Evolutionary conservation across 1,284 basidiomycete genomes (phyloP), one percentile per base, ranked within the genome.

Genomic region (Chondrostereum purpureum): DNA sequence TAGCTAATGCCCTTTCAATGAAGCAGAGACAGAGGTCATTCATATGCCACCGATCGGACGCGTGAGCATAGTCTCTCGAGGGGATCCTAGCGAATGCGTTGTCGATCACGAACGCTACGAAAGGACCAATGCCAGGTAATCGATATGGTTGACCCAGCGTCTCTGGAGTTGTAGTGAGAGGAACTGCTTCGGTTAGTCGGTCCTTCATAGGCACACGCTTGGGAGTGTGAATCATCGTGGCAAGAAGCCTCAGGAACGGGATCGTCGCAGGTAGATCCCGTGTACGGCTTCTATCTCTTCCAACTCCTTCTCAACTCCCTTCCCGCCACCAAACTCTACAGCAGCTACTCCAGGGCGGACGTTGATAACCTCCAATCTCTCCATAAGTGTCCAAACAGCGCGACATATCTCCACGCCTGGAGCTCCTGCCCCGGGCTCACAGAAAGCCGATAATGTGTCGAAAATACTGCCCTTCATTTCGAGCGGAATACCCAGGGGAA

Each of bases 401-500:
- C 78, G 80, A 57, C 89, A 88, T 23, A 93, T 80, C 52, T 92
- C 88, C 12, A 86, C 77, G 17, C 88, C 89, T 3, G 79, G 69
- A 4, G 67, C 58, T 3, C 88, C 87, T 0, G 80, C 85, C 12
- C 82, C 86, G 14, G 87, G 81, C 42, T 78, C 72, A 55, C 87
- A 89, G 66, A 98, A 97, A 0, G 92, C 85, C 0, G 89, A 77
- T 4, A 96, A 70, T 0, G 91, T 83, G 27, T 91, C 80, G 48
- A 97, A 84, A 1, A 96, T 68, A 1, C 85, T 80, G 0, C 92
- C 92, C 58, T 97, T 97, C 45, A 98, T 75, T 57, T 97, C 92
- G n/a, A 95, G 68, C 0, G 91, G 88, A 14, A 93, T 77, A 8
- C 85, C 78, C 5, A 90, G 73, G 19, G 88, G 89, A 50, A 91